Percentiles rank a stretch among this genome's conserved stretches.
Evolutionary conservation across 345 rosid genomes (phyloP).

Genomic region (Syzygium aqueum): DNA sequence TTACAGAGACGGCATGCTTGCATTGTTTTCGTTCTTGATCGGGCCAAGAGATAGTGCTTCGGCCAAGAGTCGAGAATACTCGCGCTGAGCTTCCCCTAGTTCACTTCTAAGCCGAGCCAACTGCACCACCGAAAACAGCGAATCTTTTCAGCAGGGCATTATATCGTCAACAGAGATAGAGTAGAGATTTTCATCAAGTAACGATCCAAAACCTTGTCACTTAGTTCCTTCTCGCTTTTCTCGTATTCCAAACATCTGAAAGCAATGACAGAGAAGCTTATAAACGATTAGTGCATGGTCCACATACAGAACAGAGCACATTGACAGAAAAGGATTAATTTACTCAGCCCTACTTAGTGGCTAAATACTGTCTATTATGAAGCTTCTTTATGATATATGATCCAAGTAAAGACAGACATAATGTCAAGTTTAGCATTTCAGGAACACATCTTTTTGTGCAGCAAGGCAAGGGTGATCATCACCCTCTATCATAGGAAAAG

Average conservation of each 20-base stretch:
- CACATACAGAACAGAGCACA: neutral
- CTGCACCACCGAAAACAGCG: slow-evolving; percentile 19
- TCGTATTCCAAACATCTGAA: slow-evolving; percentile 64
- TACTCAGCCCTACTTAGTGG: neutral
- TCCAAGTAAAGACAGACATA: neutral
- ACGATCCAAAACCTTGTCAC: slow-evolving; percentile 33
- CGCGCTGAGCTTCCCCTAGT: slow-evolving; percentile 23
- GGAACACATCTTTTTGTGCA: neutral
- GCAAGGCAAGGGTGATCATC: neutral
- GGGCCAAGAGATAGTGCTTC: slow-evolving; percentile 30
- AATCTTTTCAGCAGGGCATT: neutral
- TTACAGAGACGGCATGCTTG: neutral
- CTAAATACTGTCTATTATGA: neutral
- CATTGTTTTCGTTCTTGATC: slow-evolving; percentile 25
- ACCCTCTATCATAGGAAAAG: neutral
- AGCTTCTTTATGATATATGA: neutral
- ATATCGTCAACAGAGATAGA: neutral
- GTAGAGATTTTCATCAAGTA: neutral
- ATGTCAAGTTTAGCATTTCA: neutral
- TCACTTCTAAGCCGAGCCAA: slow-evolving; percentile 37
- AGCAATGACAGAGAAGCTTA: neutral
- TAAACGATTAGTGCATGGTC: neutral
- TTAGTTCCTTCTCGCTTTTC: slow-evolving; percentile 44
- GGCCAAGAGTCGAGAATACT: slow-evolving; percentile 27
- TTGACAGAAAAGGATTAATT: neutral